phyloP scores from a whole-genome alignment of 768 basidiomycete species.

The Hemileccinum rubropunctum region DNA sequence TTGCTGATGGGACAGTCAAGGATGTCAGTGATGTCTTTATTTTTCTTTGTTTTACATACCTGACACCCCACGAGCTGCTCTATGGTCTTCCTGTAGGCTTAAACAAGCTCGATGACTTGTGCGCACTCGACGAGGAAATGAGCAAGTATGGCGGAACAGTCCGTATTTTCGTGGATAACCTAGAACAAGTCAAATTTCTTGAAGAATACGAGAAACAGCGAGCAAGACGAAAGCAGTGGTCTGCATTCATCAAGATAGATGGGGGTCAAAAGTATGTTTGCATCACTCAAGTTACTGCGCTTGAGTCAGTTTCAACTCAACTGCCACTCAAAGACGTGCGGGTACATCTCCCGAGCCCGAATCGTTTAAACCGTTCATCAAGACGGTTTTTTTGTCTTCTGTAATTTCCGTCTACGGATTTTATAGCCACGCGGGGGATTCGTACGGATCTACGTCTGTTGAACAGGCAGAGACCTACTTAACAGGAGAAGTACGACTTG shows the following conservation, averaged over 20 bases:
- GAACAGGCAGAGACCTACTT: constrained; percentile 64
- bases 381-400: constrained; percentile 49
- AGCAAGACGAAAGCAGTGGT: constrained; percentile 53
- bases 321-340: constrained; percentile 54
- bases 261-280: constrained; percentile 66
- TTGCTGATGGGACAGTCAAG: constrained; percentile 69
- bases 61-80: constrained; percentile 53
- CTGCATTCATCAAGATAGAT: constrained; percentile 78
- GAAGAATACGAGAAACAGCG: constrained; percentile 54
- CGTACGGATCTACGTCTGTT: constrained; percentile 72
- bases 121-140: constrained; percentile 55
- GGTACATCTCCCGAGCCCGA: constrained; percentile 56
- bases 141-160: constrained; percentile 54
- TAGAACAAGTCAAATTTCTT: constrained; percentile 64
- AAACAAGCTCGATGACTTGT: constrained; percentile 73
- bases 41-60: constrained; percentile 1
- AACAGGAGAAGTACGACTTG: constrained; percentile 65
- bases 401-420: constrained; percentile 73
- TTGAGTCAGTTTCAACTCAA: constrained; percentile 10
- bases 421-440: constrained; percentile 76
- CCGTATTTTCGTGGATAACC: constrained; percentile 73
- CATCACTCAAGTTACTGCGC: background rate
- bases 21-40: constrained; percentile 53
- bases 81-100: constrained; percentile 72
- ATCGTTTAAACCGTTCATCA: constrained; percentile 54